Evolutionary conservation across 495 filamentous ascomycete genomes (phyloP), one percentile per base, ranked within the genome.

Genomic region (Darksidea phi): DNA sequence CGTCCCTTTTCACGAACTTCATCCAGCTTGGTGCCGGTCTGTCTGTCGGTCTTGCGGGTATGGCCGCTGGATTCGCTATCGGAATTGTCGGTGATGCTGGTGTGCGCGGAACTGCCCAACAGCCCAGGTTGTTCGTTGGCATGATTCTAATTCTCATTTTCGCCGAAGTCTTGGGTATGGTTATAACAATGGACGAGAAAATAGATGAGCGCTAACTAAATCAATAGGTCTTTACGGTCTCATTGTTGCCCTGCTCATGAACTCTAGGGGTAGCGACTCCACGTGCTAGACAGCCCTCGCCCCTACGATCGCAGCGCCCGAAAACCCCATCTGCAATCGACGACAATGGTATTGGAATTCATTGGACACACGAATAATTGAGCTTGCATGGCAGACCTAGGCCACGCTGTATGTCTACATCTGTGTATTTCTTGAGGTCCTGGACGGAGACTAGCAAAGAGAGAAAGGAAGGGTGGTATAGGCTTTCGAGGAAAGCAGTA

Each of bases 131-230:
- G 54, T 98, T 96, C 80, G 94, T 98, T 77, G 94, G 94, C 81
- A 98, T 98, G 94, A 97, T 98, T 80, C 79, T 98, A 72, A 98
- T 98, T 82, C 91, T 98, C 81, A 98, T 98, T 96, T 98, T 98
- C 82, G 94, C 95, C 71, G 94, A 97, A 95, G 94, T 97, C 65
- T 78, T 98, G 85, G 94, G 91, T 91, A 79, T 65, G 86, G 13
- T 36, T 47, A 45, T 34, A 69, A 54, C 64, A 54, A 15, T 54
- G 26, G 41, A 36, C 34, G 32, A 55, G 26, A 42, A 12, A 42
- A 37, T 36, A n/a, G 7, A 26, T 6, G 6, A 36, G 6, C 12
- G 38, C 48, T 53, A 24, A 65, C 34, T 38, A 32, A 34, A 53
- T 21, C 63, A n/a, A 4, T 32, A 90, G 88, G 90, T 90, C 88